phyloP scores from a whole-genome alignment of 768 basidiomycete species.

The Tricholoma terreum region DNA sequence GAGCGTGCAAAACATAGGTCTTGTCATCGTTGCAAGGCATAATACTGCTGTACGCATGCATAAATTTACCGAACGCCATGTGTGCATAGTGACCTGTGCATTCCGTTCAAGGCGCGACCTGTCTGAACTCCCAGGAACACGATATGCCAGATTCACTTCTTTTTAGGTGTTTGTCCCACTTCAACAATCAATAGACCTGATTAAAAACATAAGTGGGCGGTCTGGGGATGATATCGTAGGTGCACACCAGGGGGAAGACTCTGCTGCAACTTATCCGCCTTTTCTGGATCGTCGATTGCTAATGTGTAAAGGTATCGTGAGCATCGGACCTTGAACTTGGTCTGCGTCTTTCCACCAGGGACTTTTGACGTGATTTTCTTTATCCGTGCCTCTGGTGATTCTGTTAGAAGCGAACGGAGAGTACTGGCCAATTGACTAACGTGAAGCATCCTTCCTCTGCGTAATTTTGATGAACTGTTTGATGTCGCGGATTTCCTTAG shows the following conservation, averaged over 20 bases:
- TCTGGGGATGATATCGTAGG: constrained; percentile 27
- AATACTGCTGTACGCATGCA: constrained; percentile 28
- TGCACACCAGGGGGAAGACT: constrained; percentile 88
- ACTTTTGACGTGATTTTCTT: constrained; percentile 82
- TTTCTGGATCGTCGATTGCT: constrained; percentile 91
- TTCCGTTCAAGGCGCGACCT: constrained; percentile 16
- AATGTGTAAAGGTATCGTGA: constrained; percentile 98
- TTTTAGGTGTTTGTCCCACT: constrained; percentile 65
- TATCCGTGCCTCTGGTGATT: constrained; percentile 86
- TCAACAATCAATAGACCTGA: constrained; percentile 72
- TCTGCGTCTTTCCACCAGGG: constrained; percentile 70
- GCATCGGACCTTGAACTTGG: constrained; percentile 99
- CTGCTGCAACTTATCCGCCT: constrained; percentile 97
- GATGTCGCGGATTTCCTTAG: constrained; percentile 97
- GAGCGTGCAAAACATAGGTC: neutral
- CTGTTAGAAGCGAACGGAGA: neutral
- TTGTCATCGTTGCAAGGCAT: constrained; percentile 19
- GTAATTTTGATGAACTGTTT: constrained; percentile 98
- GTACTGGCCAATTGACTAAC: constrained; percentile 50
- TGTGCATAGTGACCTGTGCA: constrained; percentile 17
- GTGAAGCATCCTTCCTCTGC: constrained; percentile 93
- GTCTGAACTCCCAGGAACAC: constrained; percentile 16
- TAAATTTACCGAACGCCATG: constrained; percentile 27
- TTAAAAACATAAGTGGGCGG: neutral
- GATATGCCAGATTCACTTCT: constrained; percentile 55